Evolutionary conservation across 2,329 filamentous ascomycete species (phyloP).

Genomic region (Trichophyton mentagrophytes): DNA sequence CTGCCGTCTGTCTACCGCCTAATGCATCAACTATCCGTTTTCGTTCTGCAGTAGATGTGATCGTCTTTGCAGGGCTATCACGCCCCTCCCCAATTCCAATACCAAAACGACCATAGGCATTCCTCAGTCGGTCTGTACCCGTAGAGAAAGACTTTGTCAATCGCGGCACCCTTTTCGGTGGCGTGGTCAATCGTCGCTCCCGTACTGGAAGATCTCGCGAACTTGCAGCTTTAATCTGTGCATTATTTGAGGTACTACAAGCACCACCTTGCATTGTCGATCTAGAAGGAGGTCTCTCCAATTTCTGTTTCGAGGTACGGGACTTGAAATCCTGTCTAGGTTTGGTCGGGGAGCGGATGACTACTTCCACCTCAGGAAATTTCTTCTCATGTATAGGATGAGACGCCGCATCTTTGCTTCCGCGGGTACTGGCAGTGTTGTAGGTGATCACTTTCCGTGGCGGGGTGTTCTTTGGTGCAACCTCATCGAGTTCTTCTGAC

Average conservation of each 20-base stretch:
- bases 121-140: slow-evolving; percentile 3
- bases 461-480: background rate
- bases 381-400: background rate
- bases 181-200: background rate
- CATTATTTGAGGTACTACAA: background rate
- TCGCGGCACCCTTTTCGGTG: slow-evolving; percentile 6
- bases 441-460: background rate
- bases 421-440: background rate
- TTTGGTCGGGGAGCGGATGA: background rate
- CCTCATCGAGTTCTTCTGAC: slow-evolving; percentile 1
- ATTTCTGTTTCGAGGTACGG: background rate
- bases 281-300: background rate
- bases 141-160: slow-evolving; percentile 8
- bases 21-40: slow-evolving; percentile 27
- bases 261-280: background rate
- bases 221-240: background rate
- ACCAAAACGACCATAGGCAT: background rate
- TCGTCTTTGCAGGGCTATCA: background rate
- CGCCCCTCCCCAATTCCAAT: background rate
- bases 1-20: background rate
- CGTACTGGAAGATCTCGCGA: slow-evolving; percentile 1
- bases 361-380: background rate
- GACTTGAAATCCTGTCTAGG: background rate
- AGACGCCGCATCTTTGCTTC: background rate
- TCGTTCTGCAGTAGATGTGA: slow-evolving; percentile 16